Percentiles rank a stretch among this genome's conserved stretches.
These are phyloP conservation scores for Hypoxylon sp. DNA, from an alignment of 2,329 filamentous ascomycete species.

Conservation along the genomic window DNA sequence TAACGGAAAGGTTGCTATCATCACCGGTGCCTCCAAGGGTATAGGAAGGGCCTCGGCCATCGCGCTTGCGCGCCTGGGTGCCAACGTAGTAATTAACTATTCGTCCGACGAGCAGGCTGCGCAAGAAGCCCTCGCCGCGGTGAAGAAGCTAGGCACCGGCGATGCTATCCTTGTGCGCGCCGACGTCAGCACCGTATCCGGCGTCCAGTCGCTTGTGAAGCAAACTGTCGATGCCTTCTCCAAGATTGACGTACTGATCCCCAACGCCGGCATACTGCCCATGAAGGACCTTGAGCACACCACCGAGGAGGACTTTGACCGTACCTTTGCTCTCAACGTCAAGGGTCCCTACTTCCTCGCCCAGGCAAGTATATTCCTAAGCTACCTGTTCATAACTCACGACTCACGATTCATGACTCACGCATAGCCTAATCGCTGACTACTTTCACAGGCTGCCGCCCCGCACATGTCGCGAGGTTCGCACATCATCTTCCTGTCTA, in stretches of 20 bases:
- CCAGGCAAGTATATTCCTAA: conserved; percentile 23
- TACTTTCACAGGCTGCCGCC: conserved; percentile 52
- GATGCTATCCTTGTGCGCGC: conserved; percentile 27
- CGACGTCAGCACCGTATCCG: conserved; percentile 24
- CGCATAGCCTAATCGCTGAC: too few species aligned
- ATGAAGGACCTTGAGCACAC: conserved; percentile 53
- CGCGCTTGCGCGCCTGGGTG: conserved; percentile 64
- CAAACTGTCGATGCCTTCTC: conserved; percentile 57
- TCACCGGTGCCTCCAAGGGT: conserved; percentile 61
- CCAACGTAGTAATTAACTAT: conserved; percentile 65
- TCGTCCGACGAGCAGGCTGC: conserved; percentile 56
- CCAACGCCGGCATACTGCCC: conserved; percentile 58
- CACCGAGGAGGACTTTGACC: conserved; percentile 40
- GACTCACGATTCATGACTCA: too few species aligned
- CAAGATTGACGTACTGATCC: conserved; percentile 59
- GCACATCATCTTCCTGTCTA: conserved; percentile 55
- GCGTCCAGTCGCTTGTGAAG: conserved; percentile 56
- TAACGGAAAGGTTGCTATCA: conserved; percentile 30
- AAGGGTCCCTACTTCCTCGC: conserved; percentile 60
- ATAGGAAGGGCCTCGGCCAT: conserved; percentile 64
- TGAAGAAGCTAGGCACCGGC: conserved; percentile 26
- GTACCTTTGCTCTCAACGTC: conserved; percentile 41
- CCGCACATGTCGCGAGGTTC: conserved; percentile 56
- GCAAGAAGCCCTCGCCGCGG: conserved; percentile 54
- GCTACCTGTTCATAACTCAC: too few species aligned